Base-by-base conservation (phyloP, 495 filamentous ascomycete species). In the Evernia prunastri region DNA sequence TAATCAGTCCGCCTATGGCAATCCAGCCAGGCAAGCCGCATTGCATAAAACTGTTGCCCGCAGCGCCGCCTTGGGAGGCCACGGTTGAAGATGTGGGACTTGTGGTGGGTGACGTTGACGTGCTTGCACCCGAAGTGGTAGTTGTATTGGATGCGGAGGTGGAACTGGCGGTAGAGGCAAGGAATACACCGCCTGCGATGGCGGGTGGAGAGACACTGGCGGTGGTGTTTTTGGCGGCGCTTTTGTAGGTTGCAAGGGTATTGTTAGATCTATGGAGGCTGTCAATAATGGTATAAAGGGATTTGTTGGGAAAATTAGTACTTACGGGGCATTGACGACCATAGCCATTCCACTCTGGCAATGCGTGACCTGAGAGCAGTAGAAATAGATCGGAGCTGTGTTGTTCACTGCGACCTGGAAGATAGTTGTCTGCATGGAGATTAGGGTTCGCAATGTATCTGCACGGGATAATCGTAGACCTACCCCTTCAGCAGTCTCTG, bases 311-410 rank as follows among this genome's bases (percentile, higher is more conserved):
- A 9, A 7, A 53, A 15, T 18, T 33, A 10, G 23, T 3, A 51
- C 84, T 75, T 73, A 89, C 85, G 82, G 77, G 63, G 81, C 80
- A 72, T 90, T 89, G 64, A 89, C 81, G 5, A 88, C 87, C 73
- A 85, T 83, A 29, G 79, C 79, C 87, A 90, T 89, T 18, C 87
- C 86, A 40, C 67, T 72, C 74, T 87, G 80, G 73, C 87, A 90
- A 73, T 89, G 87, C 57, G 73, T 77, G 63, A 66, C 77, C 70
- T 84, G 80, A 23, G 81, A 81, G 75, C 87, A 89, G 73, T 88
- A 89, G 59, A 84, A 71, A 84, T 85, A 89, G 57, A 87, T 73
- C 0, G 87, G 84, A n/a, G 76, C 80, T 35, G 81, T 87, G 72
- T 79, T 78, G 71, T 84, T 84, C 27, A 53, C 49, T 0, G 49